phyloP scores from a whole-genome alignment of 1,284 basidiomycete genomes.

The Cerioporus squamosus region DNA sequence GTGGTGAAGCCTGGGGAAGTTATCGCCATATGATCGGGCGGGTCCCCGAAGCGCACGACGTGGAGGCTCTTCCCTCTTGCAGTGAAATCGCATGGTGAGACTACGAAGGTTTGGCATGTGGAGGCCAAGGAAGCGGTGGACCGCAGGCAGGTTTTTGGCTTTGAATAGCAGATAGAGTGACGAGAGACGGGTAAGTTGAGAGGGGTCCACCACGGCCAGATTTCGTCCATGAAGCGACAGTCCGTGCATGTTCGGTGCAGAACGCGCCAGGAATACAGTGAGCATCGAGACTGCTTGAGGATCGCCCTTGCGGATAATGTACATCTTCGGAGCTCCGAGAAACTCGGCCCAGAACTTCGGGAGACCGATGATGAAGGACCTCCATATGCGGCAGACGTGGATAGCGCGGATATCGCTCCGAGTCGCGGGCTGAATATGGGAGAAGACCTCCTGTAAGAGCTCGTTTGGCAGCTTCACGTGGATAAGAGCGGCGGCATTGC shows the following conservation, averaged over 20 bases:
- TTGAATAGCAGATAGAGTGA: not conserved
- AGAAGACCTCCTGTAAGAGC: not conserved
- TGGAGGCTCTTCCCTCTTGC: not conserved
- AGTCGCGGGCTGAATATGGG: not conserved
- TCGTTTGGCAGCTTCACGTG: not conserved
- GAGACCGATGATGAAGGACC: not conserved
- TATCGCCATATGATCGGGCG: not conserved
- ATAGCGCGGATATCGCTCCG: not conserved
- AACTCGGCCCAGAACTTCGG: slow-evolving; percentile 3
- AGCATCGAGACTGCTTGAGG: no score
- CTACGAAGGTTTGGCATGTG: not conserved
- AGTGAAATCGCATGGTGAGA: not conserved
- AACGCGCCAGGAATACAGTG: no score
- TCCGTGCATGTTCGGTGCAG: not conserved
- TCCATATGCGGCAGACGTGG: slow-evolving; percentile 2
- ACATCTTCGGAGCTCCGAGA: not conserved
- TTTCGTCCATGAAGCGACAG: not conserved
- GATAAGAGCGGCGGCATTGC: not conserved
- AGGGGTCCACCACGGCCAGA: not conserved
- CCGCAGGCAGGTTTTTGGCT: not conserved
- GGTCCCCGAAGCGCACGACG: not conserved
- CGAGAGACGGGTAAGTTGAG: not conserved
- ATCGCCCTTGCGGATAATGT: not conserved
- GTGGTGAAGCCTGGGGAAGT: not conserved
- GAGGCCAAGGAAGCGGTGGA: not conserved